phyloP scores from a whole-genome alignment of 1,284 basidiomycete species.

The Cutaneotrichosporon curvatum region DNA sequence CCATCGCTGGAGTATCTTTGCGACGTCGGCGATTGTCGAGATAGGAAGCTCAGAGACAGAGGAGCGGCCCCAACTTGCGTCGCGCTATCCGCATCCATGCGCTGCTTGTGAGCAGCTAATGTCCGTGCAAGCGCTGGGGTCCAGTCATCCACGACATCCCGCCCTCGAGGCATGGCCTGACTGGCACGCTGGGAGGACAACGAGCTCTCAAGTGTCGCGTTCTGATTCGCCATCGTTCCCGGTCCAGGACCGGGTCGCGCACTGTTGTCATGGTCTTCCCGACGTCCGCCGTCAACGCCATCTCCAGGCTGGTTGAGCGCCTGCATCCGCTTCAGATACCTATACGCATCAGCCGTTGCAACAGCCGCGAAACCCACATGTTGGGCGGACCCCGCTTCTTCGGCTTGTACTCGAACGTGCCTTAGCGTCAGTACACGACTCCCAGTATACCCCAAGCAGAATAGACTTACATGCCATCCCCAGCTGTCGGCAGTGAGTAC shows the following conservation, averaged over 20 bases:
- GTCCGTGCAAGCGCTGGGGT: constrained; percentile 6
- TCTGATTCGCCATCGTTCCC: constrained; percentile 18
- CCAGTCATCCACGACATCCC: constrained; percentile 14
- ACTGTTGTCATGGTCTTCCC: background rate
- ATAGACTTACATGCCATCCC: constrained; percentile 58
- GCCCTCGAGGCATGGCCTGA: background rate
- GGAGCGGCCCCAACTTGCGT: background rate
- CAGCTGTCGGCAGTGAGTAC: constrained; percentile 64
- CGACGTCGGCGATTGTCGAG: too few relatives aligned
- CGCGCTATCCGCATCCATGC: background rate
- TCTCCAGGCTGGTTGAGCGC: constrained; percentile 8
- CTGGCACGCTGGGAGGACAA: background rate
- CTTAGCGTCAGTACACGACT: constrained; percentile 14
- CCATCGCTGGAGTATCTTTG: too few relatives aligned
- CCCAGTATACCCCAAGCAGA: too few relatives aligned
- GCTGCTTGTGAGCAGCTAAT: constrained; percentile 4
- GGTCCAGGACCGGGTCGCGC: constrained; percentile 13
- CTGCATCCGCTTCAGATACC: constrained; percentile 23
- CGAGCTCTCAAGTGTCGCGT: constrained; percentile 2
- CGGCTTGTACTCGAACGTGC: constrained; percentile 80
- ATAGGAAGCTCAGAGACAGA: constrained; percentile 2
- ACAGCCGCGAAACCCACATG: constrained; percentile 52
- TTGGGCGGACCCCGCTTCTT: constrained; percentile 86
- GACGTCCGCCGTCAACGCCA: background rate
- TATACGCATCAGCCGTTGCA: constrained; percentile 1